A percentile compares a stretch with the other conserved stretches of the same genome.
phyloP scores from a whole-genome alignment of 805 yeast genomes.

The Starmerella roubikii region DNA sequence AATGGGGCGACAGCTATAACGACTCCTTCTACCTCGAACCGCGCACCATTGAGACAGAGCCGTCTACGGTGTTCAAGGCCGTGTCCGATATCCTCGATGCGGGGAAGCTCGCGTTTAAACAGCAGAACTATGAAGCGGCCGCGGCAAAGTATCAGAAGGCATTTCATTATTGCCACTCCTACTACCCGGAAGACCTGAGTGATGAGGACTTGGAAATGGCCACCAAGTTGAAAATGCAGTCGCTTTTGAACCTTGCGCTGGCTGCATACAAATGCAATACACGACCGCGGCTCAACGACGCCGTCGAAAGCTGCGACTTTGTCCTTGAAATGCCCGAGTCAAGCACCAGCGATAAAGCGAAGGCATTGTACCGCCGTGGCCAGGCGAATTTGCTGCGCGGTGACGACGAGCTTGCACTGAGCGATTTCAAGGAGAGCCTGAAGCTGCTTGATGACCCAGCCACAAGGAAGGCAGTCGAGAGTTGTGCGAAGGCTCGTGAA shows the following conservation, averaged over 20 bases:
- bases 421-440: conserved; percentile 47
- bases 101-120: conserved; percentile 59
- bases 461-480: conserved; percentile 7
- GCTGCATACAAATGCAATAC: conserved; percentile 44
- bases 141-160: conserved; percentile 63
- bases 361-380: conserved; percentile 77
- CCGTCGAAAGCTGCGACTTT: conserved; percentile 45
- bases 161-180: conserved; percentile 50
- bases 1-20: conserved; percentile 20
- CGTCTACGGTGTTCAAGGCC: conserved; percentile 16
- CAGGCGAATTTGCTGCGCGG: conserved; percentile 47
- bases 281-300: conserved; percentile 35
- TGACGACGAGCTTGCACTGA: conserved; percentile 56
- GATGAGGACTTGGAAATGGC: conserved; percentile 25
- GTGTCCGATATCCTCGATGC: conserved; percentile 29
- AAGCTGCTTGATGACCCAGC: conserved; percentile 9
- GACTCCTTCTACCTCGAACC: conserved; percentile 20
- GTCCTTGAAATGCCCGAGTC: conserved; percentile 48
- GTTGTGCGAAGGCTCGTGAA: conserved; percentile 2
- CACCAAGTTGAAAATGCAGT: conserved; percentile 42
- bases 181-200: conserved; percentile 48
- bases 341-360: conserved; percentile 45
- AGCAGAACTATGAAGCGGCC: conserved; percentile 43
- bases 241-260: conserved; percentile 60
- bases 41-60: conserved; percentile 16